Evolutionary conservation across 2,329 filamentous ascomycete species (phyloP).

Genomic region (Remersonia thermophila): DNA sequence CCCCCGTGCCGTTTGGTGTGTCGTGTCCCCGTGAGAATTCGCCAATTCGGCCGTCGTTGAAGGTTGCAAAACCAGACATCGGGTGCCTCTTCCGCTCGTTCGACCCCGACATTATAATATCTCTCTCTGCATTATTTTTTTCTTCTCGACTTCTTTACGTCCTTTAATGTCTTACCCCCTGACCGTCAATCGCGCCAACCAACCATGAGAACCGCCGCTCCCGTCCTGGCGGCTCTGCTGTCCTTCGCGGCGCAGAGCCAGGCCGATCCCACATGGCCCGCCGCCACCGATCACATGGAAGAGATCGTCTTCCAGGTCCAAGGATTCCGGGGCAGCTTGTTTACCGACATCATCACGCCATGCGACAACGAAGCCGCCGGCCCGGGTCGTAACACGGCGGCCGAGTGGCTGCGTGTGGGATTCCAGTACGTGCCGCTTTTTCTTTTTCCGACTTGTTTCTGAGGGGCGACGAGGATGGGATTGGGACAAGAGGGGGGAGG

Average conservation of each 20-base stretch:
- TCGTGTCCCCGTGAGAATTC: neutral
- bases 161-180: slow-evolving; percentile 5
- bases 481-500: too few relatives aligned
- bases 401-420: slow-evolving; percentile 48
- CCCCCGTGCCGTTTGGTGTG: slow-evolving; percentile 7
- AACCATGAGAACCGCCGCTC: slow-evolving; percentile 20
- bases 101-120: too few relatives aligned
- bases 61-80: too few relatives aligned
- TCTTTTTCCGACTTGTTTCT: neutral
- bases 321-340: slow-evolving; percentile 41
- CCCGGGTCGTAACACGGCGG: slow-evolving; percentile 43
- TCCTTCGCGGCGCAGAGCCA: slow-evolving; percentile 23
- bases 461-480: too few relatives aligned
- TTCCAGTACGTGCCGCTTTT: slow-evolving; percentile 44
- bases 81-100: too few relatives aligned
- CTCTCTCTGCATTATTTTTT: neutral
- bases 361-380: slow-evolving; percentile 42
- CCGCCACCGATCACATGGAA: slow-evolving; percentile 47
- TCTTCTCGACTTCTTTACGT: too few relatives aligned
- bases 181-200: neutral
- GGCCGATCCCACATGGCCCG: slow-evolving; percentile 49
- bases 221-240: slow-evolving; percentile 24
- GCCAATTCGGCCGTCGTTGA: too few relatives aligned
- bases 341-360: slow-evolving; percentile 44
- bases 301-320: slow-evolving; percentile 49